Percentiles rank a stretch among this genome's conserved stretches.
Conservation (phyloP, 169 alveolate species). For the Babesia ovata region DNA sequence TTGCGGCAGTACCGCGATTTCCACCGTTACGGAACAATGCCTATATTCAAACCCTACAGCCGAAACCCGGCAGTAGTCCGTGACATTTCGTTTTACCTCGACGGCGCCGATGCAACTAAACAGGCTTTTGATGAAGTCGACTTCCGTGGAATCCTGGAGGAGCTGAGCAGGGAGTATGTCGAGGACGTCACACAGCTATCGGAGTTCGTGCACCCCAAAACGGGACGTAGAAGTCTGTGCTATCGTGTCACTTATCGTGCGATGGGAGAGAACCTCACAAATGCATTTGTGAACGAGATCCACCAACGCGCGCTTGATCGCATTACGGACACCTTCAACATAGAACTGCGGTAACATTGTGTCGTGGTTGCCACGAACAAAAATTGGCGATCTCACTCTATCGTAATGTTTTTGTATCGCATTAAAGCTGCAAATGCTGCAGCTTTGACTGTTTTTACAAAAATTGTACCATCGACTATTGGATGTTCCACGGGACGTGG, state of each 20-base stretch:
- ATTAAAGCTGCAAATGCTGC: background rate
- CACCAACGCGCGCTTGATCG: slow-evolving; percentile 48
- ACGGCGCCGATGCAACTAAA: slow-evolving; percentile 25
- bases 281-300: slow-evolving; percentile 68
- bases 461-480: background rate
- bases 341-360: slow-evolving; percentile 18
- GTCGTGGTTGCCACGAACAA: no score
- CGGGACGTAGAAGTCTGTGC: slow-evolving; percentile 59
- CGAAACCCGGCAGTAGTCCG: slow-evolving; percentile 73
- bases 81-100: slow-evolving; percentile 74
- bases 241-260: slow-evolving; percentile 76
- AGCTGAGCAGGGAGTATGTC: slow-evolving; percentile 49
- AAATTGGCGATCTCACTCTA: no score
- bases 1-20: slow-evolving; percentile 77
- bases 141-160: slow-evolving; percentile 21
- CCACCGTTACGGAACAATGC: slow-evolving; percentile 37
- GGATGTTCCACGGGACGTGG: slow-evolving; percentile 67
- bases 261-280: slow-evolving; percentile 74
- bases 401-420: no score
- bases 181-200: slow-evolving; percentile 45
- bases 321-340: slow-evolving; percentile 8
- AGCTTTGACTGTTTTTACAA: slow-evolving; percentile 6
- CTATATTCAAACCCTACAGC: slow-evolving; percentile 71
- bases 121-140: slow-evolving; percentile 13
- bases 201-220: slow-evolving; percentile 29